A percentile compares a stretch with the other conserved stretches of the same genome.
Evolutionary conservation across 2,329 filamentous ascomycete species (phyloP).

Genomic region (Conoideocrella luteorostrata): DNA sequence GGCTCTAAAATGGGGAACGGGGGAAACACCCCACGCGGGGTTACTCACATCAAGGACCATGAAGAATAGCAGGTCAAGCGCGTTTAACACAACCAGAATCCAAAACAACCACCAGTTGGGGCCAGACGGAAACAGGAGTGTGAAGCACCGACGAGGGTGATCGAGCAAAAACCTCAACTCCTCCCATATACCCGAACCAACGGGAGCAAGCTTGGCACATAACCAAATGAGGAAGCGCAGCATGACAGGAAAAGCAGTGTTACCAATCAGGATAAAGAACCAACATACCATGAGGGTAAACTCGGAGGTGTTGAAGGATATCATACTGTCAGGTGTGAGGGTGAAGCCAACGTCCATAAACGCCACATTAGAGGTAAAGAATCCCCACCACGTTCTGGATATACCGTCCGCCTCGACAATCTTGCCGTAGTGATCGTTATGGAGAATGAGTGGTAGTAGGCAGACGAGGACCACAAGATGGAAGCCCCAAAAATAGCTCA

Average conservation of each 20-base stretch:
- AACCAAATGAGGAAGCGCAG: constrained; percentile 89
- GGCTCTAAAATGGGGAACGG: not conserved
- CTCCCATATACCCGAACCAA: constrained; percentile 70
- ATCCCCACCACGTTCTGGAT: constrained; percentile 78
- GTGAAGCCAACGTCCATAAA: constrained; percentile 97
- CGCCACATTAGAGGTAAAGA: constrained; percentile 80
- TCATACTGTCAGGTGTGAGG: constrained; percentile 89
- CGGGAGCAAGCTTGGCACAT: constrained; percentile 58
- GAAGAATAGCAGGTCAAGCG: constrained; percentile 82
- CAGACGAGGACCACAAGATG: constrained; percentile 69
- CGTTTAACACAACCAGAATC: constrained; percentile 76
- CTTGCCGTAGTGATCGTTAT: constrained; percentile 53
- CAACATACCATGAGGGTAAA: constrained; percentile 71
- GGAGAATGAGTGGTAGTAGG: constrained; percentile 73
- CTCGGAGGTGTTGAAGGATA: constrained; percentile 71
- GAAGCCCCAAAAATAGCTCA: constrained; percentile 77
- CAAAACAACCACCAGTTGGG: constrained; percentile 96
- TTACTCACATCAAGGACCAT: constrained; percentile 76
- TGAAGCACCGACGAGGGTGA: constrained; percentile 94
- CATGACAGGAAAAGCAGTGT: constrained; percentile 93
- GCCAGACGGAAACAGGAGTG: constrained; percentile 79
- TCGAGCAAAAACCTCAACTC: constrained; percentile 87
- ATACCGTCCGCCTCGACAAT: constrained; percentile 58
- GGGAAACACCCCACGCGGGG: not conserved
- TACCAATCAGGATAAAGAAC: constrained; percentile 89